Conservation (phyloP, 345 rosid genomes). For the Barbarea vulgaris region DNA sequence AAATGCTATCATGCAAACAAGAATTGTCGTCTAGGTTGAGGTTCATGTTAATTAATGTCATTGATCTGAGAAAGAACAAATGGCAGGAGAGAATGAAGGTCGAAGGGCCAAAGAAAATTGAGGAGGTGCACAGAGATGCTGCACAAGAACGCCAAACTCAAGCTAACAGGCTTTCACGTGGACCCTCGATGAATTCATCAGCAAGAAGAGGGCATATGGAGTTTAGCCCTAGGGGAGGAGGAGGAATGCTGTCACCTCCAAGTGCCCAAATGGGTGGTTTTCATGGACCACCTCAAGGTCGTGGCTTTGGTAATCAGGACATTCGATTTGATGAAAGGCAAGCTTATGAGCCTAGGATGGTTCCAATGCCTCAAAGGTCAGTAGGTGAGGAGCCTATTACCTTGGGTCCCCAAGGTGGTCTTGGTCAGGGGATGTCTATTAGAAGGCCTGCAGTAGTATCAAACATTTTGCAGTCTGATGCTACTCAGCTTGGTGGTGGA, state of each 20-base stretch:
- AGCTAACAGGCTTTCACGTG: conserved; percentile 68
- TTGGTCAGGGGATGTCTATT: conserved; percentile 84
- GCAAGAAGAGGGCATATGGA: conserved; percentile 74
- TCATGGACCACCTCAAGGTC: conserved; percentile 71
- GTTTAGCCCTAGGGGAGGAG: conserved; percentile 67
- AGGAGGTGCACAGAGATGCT: conserved; percentile 98
- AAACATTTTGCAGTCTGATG: conserved; percentile 48
- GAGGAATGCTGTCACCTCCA: conserved; percentile 67
- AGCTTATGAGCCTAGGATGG: conserved; percentile 64
- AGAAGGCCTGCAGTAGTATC: conserved; percentile 58
- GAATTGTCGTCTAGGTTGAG: conserved; percentile 81
- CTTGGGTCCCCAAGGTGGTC: conserved; percentile 98
- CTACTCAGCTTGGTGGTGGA: conserved; percentile 46
- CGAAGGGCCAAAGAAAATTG: conserved; percentile 99
- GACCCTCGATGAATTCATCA: conserved; percentile 59
- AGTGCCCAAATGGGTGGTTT: conserved; percentile 67
- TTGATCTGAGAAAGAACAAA: conserved; percentile 86
- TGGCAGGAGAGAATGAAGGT: conserved; percentile 99
- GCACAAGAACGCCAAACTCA: conserved; percentile 94
- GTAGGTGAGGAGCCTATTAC: conserved; percentile 75
- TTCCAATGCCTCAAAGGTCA: conserved; percentile 76
- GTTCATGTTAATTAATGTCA: conserved; percentile 90
- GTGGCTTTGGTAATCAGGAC: conserved; percentile 74
- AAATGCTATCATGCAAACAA: conserved; percentile 64
- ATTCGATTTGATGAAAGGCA: conserved; percentile 74